A percentile compares a stretch with the other conserved stretches of the same genome.
Evolutionary conservation across 805 yeast genomes (phyloP).

Genomic region (Pichia californica): DNA sequence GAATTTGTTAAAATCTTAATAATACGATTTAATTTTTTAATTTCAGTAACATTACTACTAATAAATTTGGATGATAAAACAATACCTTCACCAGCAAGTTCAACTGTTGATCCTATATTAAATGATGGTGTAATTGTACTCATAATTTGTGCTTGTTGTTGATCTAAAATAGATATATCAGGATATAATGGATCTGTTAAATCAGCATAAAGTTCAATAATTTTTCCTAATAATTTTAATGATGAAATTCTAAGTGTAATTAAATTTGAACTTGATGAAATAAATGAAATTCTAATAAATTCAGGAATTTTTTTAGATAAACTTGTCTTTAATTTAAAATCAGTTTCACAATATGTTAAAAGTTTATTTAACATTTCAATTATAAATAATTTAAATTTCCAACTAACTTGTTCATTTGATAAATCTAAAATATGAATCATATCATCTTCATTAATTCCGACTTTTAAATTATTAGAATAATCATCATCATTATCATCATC

Average conservation of each 20-base stretch:
- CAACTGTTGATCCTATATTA: conserved; percentile 61
- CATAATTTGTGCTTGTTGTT: conserved; percentile 90
- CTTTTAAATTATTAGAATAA: background rate
- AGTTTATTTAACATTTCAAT: conserved; percentile 41
- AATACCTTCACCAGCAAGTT: conserved; percentile 70
- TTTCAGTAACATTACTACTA: conserved; percentile 48
- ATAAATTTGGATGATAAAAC: conserved; percentile 72
- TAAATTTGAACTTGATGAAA: conserved; percentile 72
- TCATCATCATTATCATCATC: conserved; percentile 10
- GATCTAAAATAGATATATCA: conserved; percentile 67
- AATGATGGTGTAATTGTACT: conserved; percentile 89
- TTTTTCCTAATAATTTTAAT: conserved; percentile 54
- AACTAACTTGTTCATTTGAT: conserved; percentile 49
- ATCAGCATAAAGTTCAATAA: conserved; percentile 54
- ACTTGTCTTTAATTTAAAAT: conserved; percentile 33
- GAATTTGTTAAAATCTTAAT: conserved; percentile 59
- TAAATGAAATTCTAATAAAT: conserved; percentile 68
- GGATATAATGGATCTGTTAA: conserved; percentile 68
- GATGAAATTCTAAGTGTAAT: conserved; percentile 58
- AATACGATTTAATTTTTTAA: conserved; percentile 46
- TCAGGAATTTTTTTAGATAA: conserved; percentile 49
- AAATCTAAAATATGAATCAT: conserved; percentile 22
- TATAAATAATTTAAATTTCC: conserved; percentile 49
- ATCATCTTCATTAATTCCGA: background rate
- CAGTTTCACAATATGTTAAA: conserved; percentile 34